Percentiles rank a stretch among this genome's conserved stretches.
Evolutionary conservation across 2,329 filamentous ascomycete genomes (phyloP).

Genomic region (Cladophialophora carrionii): DNA sequence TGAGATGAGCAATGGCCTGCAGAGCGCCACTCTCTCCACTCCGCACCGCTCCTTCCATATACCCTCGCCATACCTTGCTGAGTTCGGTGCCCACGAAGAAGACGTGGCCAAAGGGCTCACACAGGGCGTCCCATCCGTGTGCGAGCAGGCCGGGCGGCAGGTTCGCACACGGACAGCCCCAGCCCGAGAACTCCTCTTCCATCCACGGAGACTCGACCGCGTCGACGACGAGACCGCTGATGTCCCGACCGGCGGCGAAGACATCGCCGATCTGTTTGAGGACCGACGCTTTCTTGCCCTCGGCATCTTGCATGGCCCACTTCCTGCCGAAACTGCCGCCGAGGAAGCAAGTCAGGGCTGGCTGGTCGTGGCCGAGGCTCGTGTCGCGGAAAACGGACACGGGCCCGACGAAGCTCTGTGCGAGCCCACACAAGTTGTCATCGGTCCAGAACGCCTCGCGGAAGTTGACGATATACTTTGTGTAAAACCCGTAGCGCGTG

Average conservation of each 20-base stretch:
- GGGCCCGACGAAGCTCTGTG: constrained; percentile 47
- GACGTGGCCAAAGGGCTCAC: constrained; percentile 47
- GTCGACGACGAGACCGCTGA: constrained; percentile 30
- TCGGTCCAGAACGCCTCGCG: constrained; percentile 51
- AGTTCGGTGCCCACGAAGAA: constrained; percentile 62
- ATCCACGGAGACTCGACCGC: constrained; percentile 45
- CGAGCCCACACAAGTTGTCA: constrained; percentile 45
- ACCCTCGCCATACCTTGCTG: constrained; percentile 58
- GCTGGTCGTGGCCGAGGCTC: constrained; percentile 40
- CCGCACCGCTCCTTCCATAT: constrained; percentile 62
- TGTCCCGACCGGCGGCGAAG: constrained; percentile 37
- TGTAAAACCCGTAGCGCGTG: constrained; percentile 53
- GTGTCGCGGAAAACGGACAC: constrained; percentile 48
- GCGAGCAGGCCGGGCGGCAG: constrained; percentile 48
- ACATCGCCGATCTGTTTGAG: constrained; percentile 43
- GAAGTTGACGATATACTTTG: constrained; percentile 56
- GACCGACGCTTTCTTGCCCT: constrained; percentile 37
- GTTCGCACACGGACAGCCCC: constrained; percentile 48
- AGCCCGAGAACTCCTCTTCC: constrained; percentile 45
- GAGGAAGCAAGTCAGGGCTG: constrained; percentile 49
- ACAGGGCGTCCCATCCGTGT: constrained; percentile 42
- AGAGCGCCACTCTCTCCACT: constrained; percentile 54
- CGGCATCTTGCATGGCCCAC: constrained; percentile 42
- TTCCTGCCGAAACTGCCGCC: constrained; percentile 44
- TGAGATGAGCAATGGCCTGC: constrained; percentile 48